Base-by-base conservation (phyloP, 768 basidiomycete species). In the Lepiota brunneoincarnata region DNA sequence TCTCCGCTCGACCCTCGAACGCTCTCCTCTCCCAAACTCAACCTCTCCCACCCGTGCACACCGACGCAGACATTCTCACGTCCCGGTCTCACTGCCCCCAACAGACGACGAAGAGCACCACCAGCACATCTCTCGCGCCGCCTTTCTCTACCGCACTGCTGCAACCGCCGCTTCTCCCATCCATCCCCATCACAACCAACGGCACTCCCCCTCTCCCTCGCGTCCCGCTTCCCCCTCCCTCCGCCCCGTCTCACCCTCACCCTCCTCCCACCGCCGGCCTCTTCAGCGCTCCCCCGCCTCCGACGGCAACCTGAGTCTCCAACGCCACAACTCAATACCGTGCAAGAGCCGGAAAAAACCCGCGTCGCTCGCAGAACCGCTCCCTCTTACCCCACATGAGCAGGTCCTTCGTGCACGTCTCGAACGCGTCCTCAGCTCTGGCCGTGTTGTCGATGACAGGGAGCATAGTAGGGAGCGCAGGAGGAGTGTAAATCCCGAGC, bases 321-420 rank as follows among this genome's bases (percentile, higher is more conserved):
- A 53, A 20, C 41, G 50, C 14, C 51, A 56, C 24, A 45, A 46
- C 43, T 52, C 44, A 1, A 40, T 34, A 17, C 51, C 56, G 41
- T n/a, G 42, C 14, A 21, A 41, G 10, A 18, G 49, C 14, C 34
- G 49, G 10, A 45, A 42, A 49, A 31, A 34, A 35, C 44, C 37
- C 15, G 7, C 44, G 20, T 26, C 37, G 3, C 26, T 35, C 1
- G 46, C 14, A n/a, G 47, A 57, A 5, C 38, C 40, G 1, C 20
- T 51, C 1, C 35, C 51, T 4, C 45, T 54, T 23, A 59, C 59
- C 1, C 59, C 59, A 3, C 51, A 59, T 35, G 59, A 57, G 47
- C 59, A 59, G 49, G 55, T 59, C 1, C 56, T 59, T 12, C 56
- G 57, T 6, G 59, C 59, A 36, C 46, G 56, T 20, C 52, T 60